Conservation (phyloP, 2,329 filamentous ascomycete genomes). For the Colletotrichum sp. region DNA sequence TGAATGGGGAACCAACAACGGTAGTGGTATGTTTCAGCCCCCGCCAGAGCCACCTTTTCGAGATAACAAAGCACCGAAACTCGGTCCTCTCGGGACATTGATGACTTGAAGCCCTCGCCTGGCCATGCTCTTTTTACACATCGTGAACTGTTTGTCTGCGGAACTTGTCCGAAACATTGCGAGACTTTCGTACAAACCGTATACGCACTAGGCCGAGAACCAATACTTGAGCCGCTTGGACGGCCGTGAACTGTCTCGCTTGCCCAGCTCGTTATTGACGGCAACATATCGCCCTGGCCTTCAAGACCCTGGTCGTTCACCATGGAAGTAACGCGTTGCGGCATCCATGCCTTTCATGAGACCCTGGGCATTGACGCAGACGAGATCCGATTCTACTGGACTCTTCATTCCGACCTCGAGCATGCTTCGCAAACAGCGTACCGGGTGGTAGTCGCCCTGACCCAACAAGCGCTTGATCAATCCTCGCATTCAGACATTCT, state of each 20-base stretch:
- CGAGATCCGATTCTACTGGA: conserved; percentile 39
- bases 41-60: background rate
- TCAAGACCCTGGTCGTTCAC: background rate
- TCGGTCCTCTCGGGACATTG: conserved; percentile 7
- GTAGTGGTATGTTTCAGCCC: background rate
- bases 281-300: background rate
- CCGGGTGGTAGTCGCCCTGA: conserved; percentile 20
- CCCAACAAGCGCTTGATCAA: background rate
- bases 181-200: background rate
- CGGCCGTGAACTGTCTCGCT: background rate
- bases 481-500: background rate
- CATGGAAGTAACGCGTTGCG: conserved; percentile 36
- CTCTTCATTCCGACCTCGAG: conserved; percentile 31
- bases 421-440: conserved; percentile 35
- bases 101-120: background rate
- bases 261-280: background rate
- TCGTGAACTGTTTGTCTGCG: background rate
- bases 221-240: background rate
- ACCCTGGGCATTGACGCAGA: conserved; percentile 42
- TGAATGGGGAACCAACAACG: background rate
- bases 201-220: no score
- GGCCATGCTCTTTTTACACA: background rate
- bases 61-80: conserved; percentile 2
- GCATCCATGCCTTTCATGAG: conserved; percentile 44
- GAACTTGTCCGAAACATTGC: background rate